Evolutionary conservation across 2,329 filamentous ascomycete species (phyloP).

Genomic region (Neonectria neomacrospora): DNA sequence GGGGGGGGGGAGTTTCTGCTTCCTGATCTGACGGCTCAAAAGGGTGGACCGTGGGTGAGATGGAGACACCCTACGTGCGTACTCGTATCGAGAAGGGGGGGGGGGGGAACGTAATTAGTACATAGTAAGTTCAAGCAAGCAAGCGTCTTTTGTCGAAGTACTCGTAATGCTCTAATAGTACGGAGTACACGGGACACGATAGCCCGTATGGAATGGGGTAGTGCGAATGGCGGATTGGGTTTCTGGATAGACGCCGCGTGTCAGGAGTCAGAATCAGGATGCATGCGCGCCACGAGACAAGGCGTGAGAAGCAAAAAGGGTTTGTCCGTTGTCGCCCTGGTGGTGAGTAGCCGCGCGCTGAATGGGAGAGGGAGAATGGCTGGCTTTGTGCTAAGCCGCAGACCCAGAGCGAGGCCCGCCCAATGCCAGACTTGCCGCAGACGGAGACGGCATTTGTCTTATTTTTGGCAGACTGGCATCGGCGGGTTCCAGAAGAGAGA

Average conservation of each 20-base stretch:
- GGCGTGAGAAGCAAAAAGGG: not conserved
- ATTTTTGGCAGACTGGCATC: not conserved
- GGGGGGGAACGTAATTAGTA: constrained; percentile 4
- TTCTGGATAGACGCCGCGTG: constrained; percentile 1
- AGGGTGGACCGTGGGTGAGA: constrained; percentile 3
- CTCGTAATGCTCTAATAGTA: not conserved
- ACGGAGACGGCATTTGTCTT: not conserved
- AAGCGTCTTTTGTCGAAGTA: not conserved
- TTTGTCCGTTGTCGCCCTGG: not conserved
- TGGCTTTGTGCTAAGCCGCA: not conserved
- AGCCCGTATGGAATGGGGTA: not conserved
- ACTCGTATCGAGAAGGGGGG: constrained; percentile 7
- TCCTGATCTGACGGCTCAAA: not conserved
- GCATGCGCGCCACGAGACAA: not conserved
- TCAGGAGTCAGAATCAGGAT: not conserved
- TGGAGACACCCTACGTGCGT: constrained; percentile 6
- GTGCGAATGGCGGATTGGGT: not conserved
- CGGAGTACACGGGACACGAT: not conserved
- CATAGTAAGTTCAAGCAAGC: not conserved
- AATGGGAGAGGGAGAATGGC: not conserved
- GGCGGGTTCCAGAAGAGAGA: too few species aligned
- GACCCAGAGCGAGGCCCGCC: not conserved
- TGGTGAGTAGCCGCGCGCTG: not conserved
- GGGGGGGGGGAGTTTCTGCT: constrained; percentile 30
- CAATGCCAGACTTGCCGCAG: not conserved